phyloP scores from a whole-genome alignment of 805 yeast genomes.

The Candida adriatica region DNA sequence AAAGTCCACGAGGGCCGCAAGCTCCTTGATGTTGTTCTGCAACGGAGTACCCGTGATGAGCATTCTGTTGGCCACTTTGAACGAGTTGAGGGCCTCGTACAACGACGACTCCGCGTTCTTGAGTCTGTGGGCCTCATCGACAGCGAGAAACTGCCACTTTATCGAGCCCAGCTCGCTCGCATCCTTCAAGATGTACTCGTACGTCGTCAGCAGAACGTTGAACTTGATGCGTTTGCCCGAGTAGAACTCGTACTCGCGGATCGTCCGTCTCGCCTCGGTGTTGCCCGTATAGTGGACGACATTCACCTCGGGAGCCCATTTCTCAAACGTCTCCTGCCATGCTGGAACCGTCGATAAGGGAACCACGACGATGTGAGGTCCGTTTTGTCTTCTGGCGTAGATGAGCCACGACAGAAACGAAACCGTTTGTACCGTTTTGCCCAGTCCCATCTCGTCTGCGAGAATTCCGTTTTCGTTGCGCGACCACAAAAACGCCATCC shows the following conservation, averaged over 20 bases:
- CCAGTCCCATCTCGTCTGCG: slow-evolving; percentile 99
- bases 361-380: slow-evolving; percentile 94
- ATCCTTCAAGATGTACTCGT: slow-evolving; percentile 93
- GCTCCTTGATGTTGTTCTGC: slow-evolving; percentile 90
- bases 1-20: slow-evolving; percentile 91
- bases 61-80: slow-evolving; percentile 77
- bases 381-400: slow-evolving; percentile 92
- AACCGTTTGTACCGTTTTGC: slow-evolving; percentile 96
- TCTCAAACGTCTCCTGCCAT: slow-evolving; percentile 98
- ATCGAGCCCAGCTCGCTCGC: slow-evolving; percentile 70
- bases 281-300: slow-evolving; percentile 92
- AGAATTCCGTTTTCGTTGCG: slow-evolving; percentile 94
- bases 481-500: slow-evolving; percentile 99
- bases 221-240: slow-evolving; percentile 74
- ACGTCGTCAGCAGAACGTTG: slow-evolving; percentile 88
- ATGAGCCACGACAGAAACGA: slow-evolving; percentile 91
- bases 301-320: slow-evolving; percentile 95
- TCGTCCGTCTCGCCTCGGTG: slow-evolving; percentile 71
- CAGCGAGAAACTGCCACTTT: slow-evolving; percentile 95
- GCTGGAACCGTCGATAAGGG: slow-evolving; percentile 96
- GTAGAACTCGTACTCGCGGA: slow-evolving; percentile 82
- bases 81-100: slow-evolving; percentile 79
- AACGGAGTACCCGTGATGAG: slow-evolving; percentile 97
- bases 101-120: slow-evolving; percentile 91
- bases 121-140: slow-evolving; percentile 96